phyloP scores from a whole-genome alignment of 306 rosid species.

The Rubus parviflorus region DNA sequence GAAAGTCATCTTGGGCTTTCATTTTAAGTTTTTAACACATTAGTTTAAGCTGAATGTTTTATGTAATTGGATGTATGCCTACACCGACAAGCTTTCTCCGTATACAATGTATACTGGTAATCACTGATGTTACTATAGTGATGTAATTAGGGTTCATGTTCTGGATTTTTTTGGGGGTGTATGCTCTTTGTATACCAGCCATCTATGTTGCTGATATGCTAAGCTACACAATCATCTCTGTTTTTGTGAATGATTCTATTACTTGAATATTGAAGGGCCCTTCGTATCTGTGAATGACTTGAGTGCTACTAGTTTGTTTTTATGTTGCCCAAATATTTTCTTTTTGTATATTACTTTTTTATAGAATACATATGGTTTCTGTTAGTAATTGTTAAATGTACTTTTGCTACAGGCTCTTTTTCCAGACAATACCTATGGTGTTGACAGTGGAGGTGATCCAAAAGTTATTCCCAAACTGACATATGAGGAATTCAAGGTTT shows the following conservation, averaged over 20 bases:
- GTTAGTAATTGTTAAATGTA: conserved; percentile 12
- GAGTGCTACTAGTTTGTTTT: not conserved
- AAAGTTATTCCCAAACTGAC: conserved; percentile 83
- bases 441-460: conserved; percentile 99
- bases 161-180: not conserved
- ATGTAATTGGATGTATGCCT: not conserved
- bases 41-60: conserved; percentile 5
- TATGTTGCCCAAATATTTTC: not conserved
- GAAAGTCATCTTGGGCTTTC: not conserved
- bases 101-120: not conserved
- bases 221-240: conserved; percentile 1
- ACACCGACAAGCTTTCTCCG: not conserved
- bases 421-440: conserved; percentile 93
- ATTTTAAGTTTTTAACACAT: not conserved
- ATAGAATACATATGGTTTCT: not conserved
- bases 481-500: conserved; percentile 87
- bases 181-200: not conserved
- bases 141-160: not conserved
- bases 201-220: not conserved
- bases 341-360: not conserved
- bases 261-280: not conserved
- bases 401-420: conserved; percentile 72
- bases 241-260: not conserved
- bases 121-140: not conserved
- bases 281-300: not conserved